These are phyloP conservation scores for Yamadazyma kitorensis DNA, from an alignment of 805 yeast genomes.

Conservation along the genomic window DNA sequence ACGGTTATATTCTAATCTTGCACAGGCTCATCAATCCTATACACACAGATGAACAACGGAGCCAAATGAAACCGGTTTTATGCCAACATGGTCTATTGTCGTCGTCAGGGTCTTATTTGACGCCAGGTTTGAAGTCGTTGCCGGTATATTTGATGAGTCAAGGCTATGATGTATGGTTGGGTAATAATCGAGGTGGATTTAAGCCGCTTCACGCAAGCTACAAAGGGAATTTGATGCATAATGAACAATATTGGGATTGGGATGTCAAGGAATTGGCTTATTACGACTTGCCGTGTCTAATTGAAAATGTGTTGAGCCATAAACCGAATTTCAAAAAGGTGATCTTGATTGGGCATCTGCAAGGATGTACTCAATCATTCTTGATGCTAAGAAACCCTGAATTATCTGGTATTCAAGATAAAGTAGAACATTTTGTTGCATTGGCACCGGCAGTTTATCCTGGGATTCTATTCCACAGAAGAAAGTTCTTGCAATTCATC, in stretches of 20 bases:
- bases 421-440: constrained; percentile 67
- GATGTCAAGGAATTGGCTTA: constrained; percentile 79
- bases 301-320: constrained; percentile 53
- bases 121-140: constrained; percentile 77
- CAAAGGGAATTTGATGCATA: constrained; percentile 36
- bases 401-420: constrained; percentile 39
- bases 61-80: constrained; percentile 58
- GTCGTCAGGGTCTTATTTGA: constrained; percentile 80
- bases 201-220: constrained; percentile 54
- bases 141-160: constrained; percentile 52
- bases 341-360: constrained; percentile 79
- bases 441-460: constrained; percentile 92
- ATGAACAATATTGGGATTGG: constrained; percentile 85
- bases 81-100: constrained; percentile 85
- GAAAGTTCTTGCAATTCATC: constrained; percentile 60
- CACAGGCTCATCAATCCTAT: constrained; percentile 59
- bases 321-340: constrained; percentile 44
- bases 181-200: constrained; percentile 88
- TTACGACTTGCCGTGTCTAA: constrained; percentile 71
- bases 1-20: constrained; percentile 72
- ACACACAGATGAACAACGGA: constrained; percentile 27
- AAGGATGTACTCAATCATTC: constrained; percentile 88
- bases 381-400: constrained; percentile 53
- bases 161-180: constrained; percentile 88
- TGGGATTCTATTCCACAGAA: constrained; percentile 67